Conservation (phyloP, 2,329 filamentous ascomycete species). For the Trichothecium sympodiale region DNA sequence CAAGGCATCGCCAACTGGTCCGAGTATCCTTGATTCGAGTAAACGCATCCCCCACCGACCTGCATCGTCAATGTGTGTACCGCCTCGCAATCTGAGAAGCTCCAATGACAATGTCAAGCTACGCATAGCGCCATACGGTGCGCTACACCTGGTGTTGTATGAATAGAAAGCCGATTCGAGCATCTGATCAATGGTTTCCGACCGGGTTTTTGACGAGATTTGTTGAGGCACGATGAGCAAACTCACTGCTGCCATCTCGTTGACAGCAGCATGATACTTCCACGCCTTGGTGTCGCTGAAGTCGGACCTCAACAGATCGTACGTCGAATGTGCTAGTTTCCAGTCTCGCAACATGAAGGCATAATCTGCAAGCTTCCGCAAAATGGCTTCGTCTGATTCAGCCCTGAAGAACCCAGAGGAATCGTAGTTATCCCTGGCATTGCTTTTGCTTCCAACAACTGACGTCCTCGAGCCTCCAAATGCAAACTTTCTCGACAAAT, state of each 20-base stretch:
- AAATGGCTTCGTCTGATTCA: slow-evolving; percentile 76
- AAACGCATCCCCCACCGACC: slow-evolving; percentile 74
- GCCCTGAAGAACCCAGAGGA: slow-evolving; percentile 69
- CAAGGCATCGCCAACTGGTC: slow-evolving; percentile 66
- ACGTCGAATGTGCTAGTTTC: slow-evolving; percentile 84
- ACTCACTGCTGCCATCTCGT: slow-evolving; percentile 88
- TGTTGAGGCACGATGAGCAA: slow-evolving; percentile 66
- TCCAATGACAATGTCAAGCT: slow-evolving; percentile 69
- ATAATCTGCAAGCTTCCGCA: slow-evolving; percentile 90
- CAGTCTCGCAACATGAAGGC: slow-evolving; percentile 95
- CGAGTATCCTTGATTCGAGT: slow-evolving; percentile 67
- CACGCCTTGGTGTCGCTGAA: slow-evolving; percentile 95
- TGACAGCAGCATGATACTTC: slow-evolving; percentile 85
- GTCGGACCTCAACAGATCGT: slow-evolving; percentile 79
- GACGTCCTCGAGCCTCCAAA: slow-evolving; percentile 52
- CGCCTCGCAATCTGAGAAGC: slow-evolving; percentile 69
- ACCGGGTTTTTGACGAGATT: slow-evolving; percentile 61
- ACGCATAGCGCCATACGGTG: slow-evolving; percentile 70
- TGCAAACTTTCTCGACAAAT: slow-evolving; percentile 80
- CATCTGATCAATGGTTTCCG: slow-evolving; percentile 76
- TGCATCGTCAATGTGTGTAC: slow-evolving; percentile 73
- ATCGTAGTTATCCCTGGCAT: slow-evolving; percentile 63
- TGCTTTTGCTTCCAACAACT: slow-evolving; percentile 39
- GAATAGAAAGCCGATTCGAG: slow-evolving; percentile 87
- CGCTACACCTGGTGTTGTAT: slow-evolving; percentile 74